Evolutionary conservation across 169 alveolate species (phyloP).

Genomic region (Plasmodium gallinaceum): DNA sequence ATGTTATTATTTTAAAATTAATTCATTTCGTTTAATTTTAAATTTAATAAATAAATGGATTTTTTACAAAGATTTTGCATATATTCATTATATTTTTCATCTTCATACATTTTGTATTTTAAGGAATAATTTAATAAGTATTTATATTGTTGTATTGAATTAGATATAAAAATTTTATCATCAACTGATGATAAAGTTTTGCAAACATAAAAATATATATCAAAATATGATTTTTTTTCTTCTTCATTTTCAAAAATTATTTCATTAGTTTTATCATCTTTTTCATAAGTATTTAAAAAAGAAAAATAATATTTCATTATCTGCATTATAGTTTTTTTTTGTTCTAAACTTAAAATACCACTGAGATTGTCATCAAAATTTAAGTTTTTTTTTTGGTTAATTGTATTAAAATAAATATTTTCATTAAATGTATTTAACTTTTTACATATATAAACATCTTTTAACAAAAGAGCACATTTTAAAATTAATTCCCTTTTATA

Average conservation of each 20-base stretch:
- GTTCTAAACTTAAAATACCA: conserved; percentile 25
- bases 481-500: conserved; percentile 45
- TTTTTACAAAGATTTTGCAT: conserved; percentile 47
- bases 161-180: conserved; percentile 28
- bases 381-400: conserved; percentile 16
- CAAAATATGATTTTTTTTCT: conserved; percentile 72
- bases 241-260: conserved; percentile 50
- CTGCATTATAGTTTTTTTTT: conserved; percentile 32
- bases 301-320: conserved; percentile 34
- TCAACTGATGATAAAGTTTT: conserved; percentile 69
- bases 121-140: conserved; percentile 39
- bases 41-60: conserved; percentile 31
- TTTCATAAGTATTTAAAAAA: conserved; percentile 56
- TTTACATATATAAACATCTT: conserved; percentile 57
- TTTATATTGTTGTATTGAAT: conserved; percentile 50
- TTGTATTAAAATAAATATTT: conserved; percentile 34
- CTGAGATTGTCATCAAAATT: conserved; percentile 52
- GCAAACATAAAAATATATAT: conserved; percentile 69
- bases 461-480: conserved; percentile 52
- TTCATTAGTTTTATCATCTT: conserved; percentile 5
- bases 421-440: conserved; percentile 51
- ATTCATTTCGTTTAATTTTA: conserved; percentile 26
- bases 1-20: not conserved
- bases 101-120: conserved; percentile 63
- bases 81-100: conserved; percentile 54